Evolutionary conservation across 2,329 filamentous ascomycete species (phyloP).

Genomic region (Chrysoporthe deuterocubensis): DNA sequence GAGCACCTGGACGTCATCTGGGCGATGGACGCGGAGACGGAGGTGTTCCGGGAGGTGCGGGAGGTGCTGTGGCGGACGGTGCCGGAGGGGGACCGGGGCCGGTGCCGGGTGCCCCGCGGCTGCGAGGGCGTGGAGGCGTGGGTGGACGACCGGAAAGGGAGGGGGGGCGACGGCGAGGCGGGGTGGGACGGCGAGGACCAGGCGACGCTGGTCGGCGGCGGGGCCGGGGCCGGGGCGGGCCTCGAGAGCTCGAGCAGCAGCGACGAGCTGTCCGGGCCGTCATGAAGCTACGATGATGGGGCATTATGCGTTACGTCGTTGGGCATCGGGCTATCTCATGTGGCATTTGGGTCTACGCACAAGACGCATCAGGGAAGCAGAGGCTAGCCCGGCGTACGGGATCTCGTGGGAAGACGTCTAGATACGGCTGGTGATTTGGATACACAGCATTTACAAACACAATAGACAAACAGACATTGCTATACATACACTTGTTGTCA

Average conservation of each 20-base stretch:
- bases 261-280: conserved; percentile 20
- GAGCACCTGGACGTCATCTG: conserved; percentile 95
- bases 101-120: conserved; percentile 67
- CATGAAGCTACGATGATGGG: conserved; percentile 12
- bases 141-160: conserved; percentile 35
- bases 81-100: conserved; percentile 49
- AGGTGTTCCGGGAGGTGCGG: conserved; percentile 79
- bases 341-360: background rate
- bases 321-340: background rate
- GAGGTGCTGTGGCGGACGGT: conserved; percentile 85
- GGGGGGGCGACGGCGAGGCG: conserved; percentile 31
- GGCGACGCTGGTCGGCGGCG: conserved; percentile 30
- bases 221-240: conserved; percentile 18
- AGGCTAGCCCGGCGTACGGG: too few relatives aligned
- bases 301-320: background rate
- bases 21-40: conserved; percentile 85
- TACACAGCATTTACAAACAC: too few relatives aligned
- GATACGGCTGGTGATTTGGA: too few relatives aligned
- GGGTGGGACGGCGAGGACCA: conserved; percentile 30
- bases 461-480: too few relatives aligned
- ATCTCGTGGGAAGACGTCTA: too few relatives aligned
- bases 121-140: conserved; percentile 58
- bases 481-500: too few relatives aligned
- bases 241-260: conserved; percentile 24
- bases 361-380: too few relatives aligned